Evolutionary conservation across 2,329 filamentous ascomycete genomes (phyloP).

Genomic region (Exophiala calicioides): DNA sequence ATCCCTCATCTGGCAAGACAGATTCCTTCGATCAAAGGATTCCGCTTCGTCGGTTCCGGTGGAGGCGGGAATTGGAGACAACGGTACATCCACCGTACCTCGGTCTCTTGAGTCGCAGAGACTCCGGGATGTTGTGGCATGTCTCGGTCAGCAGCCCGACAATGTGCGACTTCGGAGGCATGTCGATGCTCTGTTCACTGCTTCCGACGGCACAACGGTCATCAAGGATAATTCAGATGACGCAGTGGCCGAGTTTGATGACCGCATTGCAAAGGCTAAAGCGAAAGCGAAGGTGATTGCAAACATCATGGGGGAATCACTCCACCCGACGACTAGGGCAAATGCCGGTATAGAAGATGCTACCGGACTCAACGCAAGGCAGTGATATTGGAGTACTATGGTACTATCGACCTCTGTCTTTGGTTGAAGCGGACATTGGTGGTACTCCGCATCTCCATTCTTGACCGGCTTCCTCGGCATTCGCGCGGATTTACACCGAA

Average conservation of each 20-base stretch:
- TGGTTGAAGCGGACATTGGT: neutral
- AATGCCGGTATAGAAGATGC: slow-evolving; percentile 33
- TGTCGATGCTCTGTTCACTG: slow-evolving; percentile 69
- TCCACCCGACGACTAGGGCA: slow-evolving; percentile 28
- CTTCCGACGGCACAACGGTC: slow-evolving; percentile 76
- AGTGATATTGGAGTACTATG: slow-evolving; percentile 51
- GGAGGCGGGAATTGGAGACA: neutral
- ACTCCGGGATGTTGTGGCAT: slow-evolving; percentile 8
- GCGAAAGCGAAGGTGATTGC: slow-evolving; percentile 85
- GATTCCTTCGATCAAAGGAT: slow-evolving; percentile 48
- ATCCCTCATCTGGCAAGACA: slow-evolving; percentile 79
- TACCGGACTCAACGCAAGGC: slow-evolving; percentile 36
- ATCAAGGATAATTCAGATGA: slow-evolving; percentile 84
- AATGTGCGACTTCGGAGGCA: slow-evolving; percentile 76
- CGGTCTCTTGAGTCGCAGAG: neutral
- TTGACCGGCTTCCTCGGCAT: neutral
- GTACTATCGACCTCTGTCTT: neutral
- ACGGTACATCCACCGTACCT: neutral
- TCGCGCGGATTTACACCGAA: neutral
- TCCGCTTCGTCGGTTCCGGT: too few relatives aligned
- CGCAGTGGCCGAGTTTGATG: slow-evolving; percentile 86
- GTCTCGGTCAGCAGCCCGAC: slow-evolving; percentile 39
- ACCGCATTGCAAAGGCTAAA: slow-evolving; percentile 77
- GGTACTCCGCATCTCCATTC: too few relatives aligned
- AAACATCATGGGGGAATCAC: slow-evolving; percentile 60